Conservation (phyloP, 2,329 filamentous ascomycete genomes). For the Gaeumannomyces sp. region DNA sequence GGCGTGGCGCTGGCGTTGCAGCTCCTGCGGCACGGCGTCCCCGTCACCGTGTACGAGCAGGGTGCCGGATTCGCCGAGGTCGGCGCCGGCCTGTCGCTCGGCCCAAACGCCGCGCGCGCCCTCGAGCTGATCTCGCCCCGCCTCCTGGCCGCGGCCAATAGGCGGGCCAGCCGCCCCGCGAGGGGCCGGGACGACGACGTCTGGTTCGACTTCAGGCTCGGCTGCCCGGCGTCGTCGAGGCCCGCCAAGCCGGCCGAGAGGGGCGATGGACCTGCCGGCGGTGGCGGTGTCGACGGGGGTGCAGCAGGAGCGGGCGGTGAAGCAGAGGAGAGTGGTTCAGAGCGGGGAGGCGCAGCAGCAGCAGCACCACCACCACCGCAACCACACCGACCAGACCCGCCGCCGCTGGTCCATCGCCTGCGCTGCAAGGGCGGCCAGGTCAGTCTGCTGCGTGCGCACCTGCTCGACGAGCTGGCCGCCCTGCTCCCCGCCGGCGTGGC, state of each 20-base stretch:
- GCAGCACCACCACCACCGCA: not conserved
- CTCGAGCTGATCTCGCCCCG: conserved; percentile 17
- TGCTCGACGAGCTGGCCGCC: conserved; percentile 21
- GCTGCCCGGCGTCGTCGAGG: not conserved
- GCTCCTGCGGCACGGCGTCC: conserved; percentile 24
- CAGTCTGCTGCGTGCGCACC: conserved; percentile 18
- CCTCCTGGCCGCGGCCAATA: not conserved
- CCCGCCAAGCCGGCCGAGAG: not conserved
- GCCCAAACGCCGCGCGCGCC: conserved; percentile 27
- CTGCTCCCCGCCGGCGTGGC: conserved; percentile 18
- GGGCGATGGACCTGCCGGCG: not conserved
- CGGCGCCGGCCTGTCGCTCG: conserved; percentile 31
- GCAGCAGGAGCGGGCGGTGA: not conserved
- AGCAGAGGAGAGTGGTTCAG: not conserved
- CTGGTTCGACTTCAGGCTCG: conserved; percentile 22
- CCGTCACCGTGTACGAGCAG: conserved; percentile 30
- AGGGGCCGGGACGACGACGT: conserved; percentile 11
- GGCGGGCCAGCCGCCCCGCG: conserved; percentile 7
- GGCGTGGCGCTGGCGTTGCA: conserved; percentile 29
- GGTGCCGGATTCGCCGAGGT: conserved; percentile 28
- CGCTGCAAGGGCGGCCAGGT: conserved; percentile 13
- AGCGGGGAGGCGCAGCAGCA: not conserved
- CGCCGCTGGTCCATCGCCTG: not conserved
- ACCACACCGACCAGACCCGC: not conserved
- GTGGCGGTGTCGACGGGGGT: not conserved